A percentile compares a stretch with the other conserved stretches of the same genome.
phyloP scores from a whole-genome alignment of 345 rosid species.

The Citrus sinensis region DVS_A1.0 CM039162.1:12978001-12978500 shows the following conservation, averaged over 20 bases:
- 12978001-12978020: no score
- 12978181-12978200: neutral
- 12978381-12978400: conserved; percentile 68
- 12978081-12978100: neutral
- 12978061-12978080: neutral
- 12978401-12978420: conserved; percentile 94
- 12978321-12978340: conserved; percentile 99
- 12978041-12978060: neutral
- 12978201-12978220: neutral
- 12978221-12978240: conserved; percentile 5
- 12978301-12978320: conserved; percentile 98
- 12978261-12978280: neutral
- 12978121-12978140: neutral
- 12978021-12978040: neutral
- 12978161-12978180: neutral
- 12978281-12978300: conserved; percentile 51
- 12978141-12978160: neutral
- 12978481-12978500: conserved; percentile 19
- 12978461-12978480: conserved; percentile 63
- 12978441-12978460: conserved; percentile 83
- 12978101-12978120: neutral
- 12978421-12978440: conserved; percentile 93
- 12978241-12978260: neutral
- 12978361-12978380: conserved; percentile 78
- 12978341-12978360: conserved; percentile 83